Conservation (phyloP, 352 stramenopile species). For the Phytophthora multivora region DNA sequence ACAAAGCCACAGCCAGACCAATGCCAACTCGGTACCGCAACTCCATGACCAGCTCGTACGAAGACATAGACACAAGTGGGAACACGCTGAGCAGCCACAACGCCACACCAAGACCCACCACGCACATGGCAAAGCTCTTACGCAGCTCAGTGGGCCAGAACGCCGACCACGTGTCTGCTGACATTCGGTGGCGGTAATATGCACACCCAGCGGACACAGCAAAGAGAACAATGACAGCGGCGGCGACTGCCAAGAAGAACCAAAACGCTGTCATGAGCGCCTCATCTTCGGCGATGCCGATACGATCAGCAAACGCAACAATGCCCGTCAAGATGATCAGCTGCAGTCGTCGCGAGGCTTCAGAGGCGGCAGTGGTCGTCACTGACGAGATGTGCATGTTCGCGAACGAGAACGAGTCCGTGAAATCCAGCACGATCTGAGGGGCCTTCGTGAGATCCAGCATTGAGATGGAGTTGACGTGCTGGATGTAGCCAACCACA, state of each 20-base stretch:
- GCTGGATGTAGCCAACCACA: constrained; percentile 71
- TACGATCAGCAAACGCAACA: constrained; percentile 69
- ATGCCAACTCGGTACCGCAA: constrained; percentile 51
- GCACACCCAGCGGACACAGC: constrained; percentile 26
- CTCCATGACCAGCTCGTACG: constrained; percentile 72
- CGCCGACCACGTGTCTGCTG: constrained; percentile 22
- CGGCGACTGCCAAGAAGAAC: constrained; percentile 53
- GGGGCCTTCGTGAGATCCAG: constrained; percentile 77
- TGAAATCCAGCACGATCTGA: constrained; percentile 76
- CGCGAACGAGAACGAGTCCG: constrained; percentile 75
- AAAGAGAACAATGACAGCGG: constrained; percentile 47
- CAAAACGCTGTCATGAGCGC: constrained; percentile 43
- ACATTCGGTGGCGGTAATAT: constrained; percentile 31
- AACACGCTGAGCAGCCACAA: constrained; percentile 63
- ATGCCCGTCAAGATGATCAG: constrained; percentile 69
- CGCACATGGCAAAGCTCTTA: constrained; percentile 52
- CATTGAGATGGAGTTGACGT: constrained; percentile 74
- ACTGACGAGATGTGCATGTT: constrained; percentile 60
- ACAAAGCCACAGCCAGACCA: constrained; percentile 50
- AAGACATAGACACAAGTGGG: constrained; percentile 57
- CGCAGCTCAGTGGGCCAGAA: constrained; percentile 29
- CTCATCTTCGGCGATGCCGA: constrained; percentile 61
- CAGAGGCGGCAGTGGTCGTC: constrained; percentile 35
- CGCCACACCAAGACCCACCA: constrained; percentile 55
- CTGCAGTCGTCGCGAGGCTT: constrained; percentile 43